These are phyloP conservation scores for Clarireedia hainanense DNA, from an alignment of 2,329 filamentous ascomycete genomes.

Conservation along the genomic window DNA sequence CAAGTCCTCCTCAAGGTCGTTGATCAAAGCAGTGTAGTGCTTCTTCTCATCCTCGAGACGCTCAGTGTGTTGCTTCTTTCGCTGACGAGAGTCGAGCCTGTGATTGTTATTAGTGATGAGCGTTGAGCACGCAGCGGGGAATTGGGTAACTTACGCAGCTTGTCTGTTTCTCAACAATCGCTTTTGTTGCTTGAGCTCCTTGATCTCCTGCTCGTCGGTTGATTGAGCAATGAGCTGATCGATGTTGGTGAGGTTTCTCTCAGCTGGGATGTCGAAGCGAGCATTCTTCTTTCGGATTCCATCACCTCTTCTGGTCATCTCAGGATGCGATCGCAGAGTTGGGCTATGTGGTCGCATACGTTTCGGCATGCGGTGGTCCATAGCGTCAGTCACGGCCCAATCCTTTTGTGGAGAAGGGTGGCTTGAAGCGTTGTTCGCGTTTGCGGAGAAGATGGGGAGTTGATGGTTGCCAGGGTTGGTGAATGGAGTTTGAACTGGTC, in stretches of 20 bases:
- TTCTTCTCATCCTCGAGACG: constrained; percentile 97
- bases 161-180: constrained; percentile 89
- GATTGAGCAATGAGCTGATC: constrained; percentile 85
- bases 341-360: constrained; percentile 62
- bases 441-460: constrained; percentile 46
- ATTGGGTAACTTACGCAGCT: constrained; percentile 65
- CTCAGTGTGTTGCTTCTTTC: constrained; percentile 98
- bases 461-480: constrained; percentile 42
- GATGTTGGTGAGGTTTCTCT: constrained; percentile 90
- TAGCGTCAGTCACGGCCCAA: constrained; percentile 42
- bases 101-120: constrained; percentile 18
- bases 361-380: constrained; percentile 45
- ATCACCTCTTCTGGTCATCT: constrained; percentile 42
- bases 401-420: constrained; percentile 53
- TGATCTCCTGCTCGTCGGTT: constrained; percentile 85
- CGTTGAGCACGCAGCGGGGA: constrained; percentile 14
- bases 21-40: constrained; percentile 69
- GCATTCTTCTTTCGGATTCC: constrained; percentile 98
- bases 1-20: constrained; percentile 71
- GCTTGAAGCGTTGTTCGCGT: constrained; percentile 39
- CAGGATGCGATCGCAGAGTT: constrained; percentile 62
- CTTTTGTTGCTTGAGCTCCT: constrained; percentile 98
- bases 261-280: constrained; percentile 91
- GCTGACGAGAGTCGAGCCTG: constrained; percentile 89
- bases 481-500: constrained; percentile 48